Base-by-base conservation (phyloP, 352 stramenopile genomes). In the Phytophthora pinifolia region DNA sequence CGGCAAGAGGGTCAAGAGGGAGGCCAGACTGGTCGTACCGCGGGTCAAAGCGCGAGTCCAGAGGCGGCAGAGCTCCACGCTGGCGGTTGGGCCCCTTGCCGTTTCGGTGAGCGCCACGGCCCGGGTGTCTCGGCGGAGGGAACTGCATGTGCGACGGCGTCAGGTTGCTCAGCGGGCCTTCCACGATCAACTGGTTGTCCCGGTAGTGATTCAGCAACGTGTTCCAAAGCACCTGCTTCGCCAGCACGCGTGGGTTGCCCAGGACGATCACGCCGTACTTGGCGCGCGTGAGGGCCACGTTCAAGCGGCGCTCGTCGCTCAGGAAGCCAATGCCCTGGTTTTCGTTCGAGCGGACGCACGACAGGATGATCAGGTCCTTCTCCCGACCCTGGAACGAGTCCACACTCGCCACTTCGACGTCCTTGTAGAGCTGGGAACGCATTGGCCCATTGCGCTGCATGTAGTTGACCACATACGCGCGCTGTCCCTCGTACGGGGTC, bases 341-440 rank as follows among this genome's bases (percentile, higher is more conserved):
- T 56, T 99, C 95, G 68, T 99, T 99, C n/a, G 96, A 99, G 45
- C 96, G 92, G 27, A 99, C 98, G 68, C 97, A 99, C 9, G 96
- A 99, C 17, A 98, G 65, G 57, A 98, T 96, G 57, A 99, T 99
- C 45, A 98, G 88, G 71, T 99, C 97, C 74, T 99, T 99, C 65
- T 99, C 98, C 32, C 98, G 94, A 10, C 98, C 98, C 75, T 99
- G 98, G 70, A 99, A 99, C 53, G 96, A 97, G 82, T 99, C 97
- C 6, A 99, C 98, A 53, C 85, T 98, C 13, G 97, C 97, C 14
- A 99, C 96, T 83, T 99, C 97, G 37, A 99, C 97, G 9, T 98
- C 88, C 72, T 98, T 97, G 71, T 99, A 99, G 6, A 98, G 59
- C 56, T 97, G 84, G 41, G 85, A 88, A 1, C 89, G 87, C 72